Conservation (phyloP, 768 basidiomycete genomes). For the Serendipita vermifera region DNA sequence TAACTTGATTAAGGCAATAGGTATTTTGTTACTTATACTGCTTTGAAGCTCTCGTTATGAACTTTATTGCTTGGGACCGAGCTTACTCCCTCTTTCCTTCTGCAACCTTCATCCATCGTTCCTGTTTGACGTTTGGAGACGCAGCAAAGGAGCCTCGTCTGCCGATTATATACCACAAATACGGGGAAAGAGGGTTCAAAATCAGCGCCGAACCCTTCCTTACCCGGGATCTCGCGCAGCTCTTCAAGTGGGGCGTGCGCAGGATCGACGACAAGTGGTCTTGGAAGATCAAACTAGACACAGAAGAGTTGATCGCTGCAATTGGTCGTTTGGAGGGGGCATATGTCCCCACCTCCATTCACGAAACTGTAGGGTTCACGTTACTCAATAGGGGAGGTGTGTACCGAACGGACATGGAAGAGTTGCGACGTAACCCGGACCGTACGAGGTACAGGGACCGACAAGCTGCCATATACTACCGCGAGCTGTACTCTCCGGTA, state of each 20-base stretch:
- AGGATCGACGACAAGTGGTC: constrained; percentile 24
- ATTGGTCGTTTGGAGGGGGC: too few relatives aligned
- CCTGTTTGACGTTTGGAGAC: not conserved
- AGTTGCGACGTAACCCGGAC: too few relatives aligned
- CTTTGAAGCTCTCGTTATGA: constrained; percentile 31
- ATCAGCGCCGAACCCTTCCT: constrained; percentile 14
- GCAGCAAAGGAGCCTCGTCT: not conserved
- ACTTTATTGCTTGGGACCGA: constrained; percentile 29
- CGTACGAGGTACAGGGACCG: too few relatives aligned
- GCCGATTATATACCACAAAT: constrained; percentile 22
- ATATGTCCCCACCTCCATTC: too few relatives aligned
- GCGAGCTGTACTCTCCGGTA: too few relatives aligned
- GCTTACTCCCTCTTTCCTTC: constrained; percentile 33
- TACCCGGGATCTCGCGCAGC: not conserved
- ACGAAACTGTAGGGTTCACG: too few relatives aligned
- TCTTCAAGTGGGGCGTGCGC: constrained; percentile 19
- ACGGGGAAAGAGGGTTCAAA: constrained; percentile 28
- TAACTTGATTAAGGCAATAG: not conserved
- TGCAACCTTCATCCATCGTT: constrained; percentile 20
- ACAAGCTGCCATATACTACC: too few relatives aligned
- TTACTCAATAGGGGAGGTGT: too few relatives aligned
- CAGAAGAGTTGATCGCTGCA: too few relatives aligned
- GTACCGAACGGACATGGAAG: too few relatives aligned
- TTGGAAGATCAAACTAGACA: constrained; percentile 25
- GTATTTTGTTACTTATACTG: too few relatives aligned